Evolutionary conservation across 176 grass and related monocot species (phyloP), one percentile per base, ranked within the genome.

Genomic region (Tillandsia leiboldiana): DNA sequence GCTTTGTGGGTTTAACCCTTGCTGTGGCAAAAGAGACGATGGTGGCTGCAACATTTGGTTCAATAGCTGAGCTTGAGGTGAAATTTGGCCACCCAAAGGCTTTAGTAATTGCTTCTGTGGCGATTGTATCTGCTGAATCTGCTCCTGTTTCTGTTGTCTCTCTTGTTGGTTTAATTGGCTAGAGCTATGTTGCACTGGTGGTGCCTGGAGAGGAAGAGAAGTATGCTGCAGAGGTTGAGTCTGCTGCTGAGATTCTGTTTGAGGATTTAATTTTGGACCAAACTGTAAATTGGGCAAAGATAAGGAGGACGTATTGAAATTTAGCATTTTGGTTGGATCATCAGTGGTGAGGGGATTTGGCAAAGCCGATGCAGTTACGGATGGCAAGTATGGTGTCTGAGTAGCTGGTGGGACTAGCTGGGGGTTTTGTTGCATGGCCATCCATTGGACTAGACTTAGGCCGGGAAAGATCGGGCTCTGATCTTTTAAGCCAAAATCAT

Each of bases 371-470:
- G 68, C 27, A 75, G 56, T 76, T 42, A 42, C 33, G 27, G 89
- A 28, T 63, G 67, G 76, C 51, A 92, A 81, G 71, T 77, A 80
- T 3, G 68, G 69, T 8, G 85, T 72, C 63, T 78, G 89, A 70
- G 75, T 28, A 80, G 78, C 33, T 69, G 84, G 72, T 61, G 87
- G 51, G 20, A 64, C 70, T 80, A 84, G 83, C 56, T 91, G 85
- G 64, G 77, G 79, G 82, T 87, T 93, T 81, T 99, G 95, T 56
- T 99, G 95, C 95, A 99, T 90, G 56, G 95, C 77, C 95, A 99
- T 99, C 95, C 95, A 99, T 53, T 99, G 90, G 69, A 90, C 95
- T 15, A 99, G 75, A 69, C 52, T 99, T 51, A 99, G 70, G 15
- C 95, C 95, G 42, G 90, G 90, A 87, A 94, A 91, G 66, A 99